Conservation (phyloP, 768 basidiomycete species). For the Suillus variegatus region DNA sequence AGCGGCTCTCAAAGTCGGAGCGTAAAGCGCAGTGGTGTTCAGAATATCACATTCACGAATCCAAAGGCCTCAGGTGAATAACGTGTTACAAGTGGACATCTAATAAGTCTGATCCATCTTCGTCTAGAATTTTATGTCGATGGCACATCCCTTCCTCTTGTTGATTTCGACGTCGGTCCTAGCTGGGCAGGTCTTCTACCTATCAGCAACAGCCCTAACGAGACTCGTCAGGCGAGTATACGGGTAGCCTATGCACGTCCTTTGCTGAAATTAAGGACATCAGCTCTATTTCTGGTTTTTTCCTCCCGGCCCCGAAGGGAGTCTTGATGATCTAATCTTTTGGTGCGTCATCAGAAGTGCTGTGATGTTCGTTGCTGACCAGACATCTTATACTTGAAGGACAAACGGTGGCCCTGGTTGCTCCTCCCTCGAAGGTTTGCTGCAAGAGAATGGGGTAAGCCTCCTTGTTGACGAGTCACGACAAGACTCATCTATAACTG, state of each 20-base stretch:
- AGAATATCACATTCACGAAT: constrained; percentile 73
- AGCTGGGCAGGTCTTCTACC: constrained; percentile 77
- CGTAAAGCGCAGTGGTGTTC: constrained; percentile 26
- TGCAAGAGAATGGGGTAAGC: constrained; percentile 76
- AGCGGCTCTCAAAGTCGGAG: neutral
- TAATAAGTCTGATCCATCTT: neutral
- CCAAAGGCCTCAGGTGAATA: constrained; percentile 58
- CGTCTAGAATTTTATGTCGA: constrained; percentile 69
- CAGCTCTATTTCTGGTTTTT: constrained; percentile 84
- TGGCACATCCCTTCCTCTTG: constrained; percentile 62
- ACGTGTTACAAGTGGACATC: neutral
- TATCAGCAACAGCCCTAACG: constrained; percentile 58
- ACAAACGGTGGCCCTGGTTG: constrained; percentile 81
- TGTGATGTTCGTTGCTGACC: neutral
- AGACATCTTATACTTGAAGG: constrained; percentile 37
- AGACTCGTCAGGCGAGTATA: constrained; percentile 60
- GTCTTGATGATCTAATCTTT: constrained; percentile 71
- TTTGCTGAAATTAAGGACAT: neutral
- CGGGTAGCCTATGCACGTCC: neutral
- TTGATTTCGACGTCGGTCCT: constrained; percentile 73
- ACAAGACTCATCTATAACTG: constrained; percentile 21
- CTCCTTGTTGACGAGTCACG: constrained; percentile 3
- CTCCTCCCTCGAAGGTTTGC: constrained; percentile 67
- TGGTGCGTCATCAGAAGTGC: constrained; percentile 43
- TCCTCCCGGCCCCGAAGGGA: constrained; percentile 73